Conservation (phyloP, 2,329 filamentous ascomycete species). For the Penicillium freii region DNA sequence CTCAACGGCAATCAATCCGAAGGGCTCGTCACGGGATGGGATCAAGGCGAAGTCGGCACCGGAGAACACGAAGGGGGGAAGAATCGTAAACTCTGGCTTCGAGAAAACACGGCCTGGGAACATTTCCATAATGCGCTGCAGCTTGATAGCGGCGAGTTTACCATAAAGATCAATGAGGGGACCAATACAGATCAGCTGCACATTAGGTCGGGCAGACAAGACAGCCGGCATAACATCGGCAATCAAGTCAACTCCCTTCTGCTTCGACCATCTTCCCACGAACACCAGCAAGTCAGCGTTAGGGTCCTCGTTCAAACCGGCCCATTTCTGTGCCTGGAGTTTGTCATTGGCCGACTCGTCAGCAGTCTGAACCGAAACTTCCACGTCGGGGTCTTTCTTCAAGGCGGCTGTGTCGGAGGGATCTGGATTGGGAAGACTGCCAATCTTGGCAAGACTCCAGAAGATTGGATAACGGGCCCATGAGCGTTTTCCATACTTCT, state of each 20-base stretch:
- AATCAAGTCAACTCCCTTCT: constrained; percentile 67
- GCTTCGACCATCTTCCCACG: constrained; percentile 67
- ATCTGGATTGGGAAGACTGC: constrained; percentile 64
- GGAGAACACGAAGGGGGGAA: constrained; percentile 65
- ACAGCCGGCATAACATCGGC: constrained; percentile 65
- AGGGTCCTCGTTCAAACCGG: constrained; percentile 60
- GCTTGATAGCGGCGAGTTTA: constrained; percentile 65
- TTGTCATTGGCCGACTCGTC: constrained; percentile 56
- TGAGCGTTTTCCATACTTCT: constrained; percentile 66
- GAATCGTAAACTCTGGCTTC: constrained; percentile 66
- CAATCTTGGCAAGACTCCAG: constrained; percentile 63
- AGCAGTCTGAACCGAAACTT: constrained; percentile 60
- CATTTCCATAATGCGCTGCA: constrained; percentile 62
- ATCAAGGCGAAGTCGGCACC: constrained; percentile 68
- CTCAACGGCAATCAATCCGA: constrained; percentile 66
- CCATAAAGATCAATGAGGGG: constrained; percentile 68
- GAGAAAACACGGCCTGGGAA: constrained; percentile 66
- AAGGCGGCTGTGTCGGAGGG: constrained; percentile 63
- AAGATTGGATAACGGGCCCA: constrained; percentile 68
- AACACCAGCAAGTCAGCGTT: constrained; percentile 66
- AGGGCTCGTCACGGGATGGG: constrained; percentile 67
- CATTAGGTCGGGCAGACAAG: constrained; percentile 59
- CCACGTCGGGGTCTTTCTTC: constrained; percentile 53
- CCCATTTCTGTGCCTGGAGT: constrained; percentile 67
- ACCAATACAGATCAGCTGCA: constrained; percentile 63